These are phyloP conservation scores for Penicillium sp. DNA, from an alignment of 2,329 filamentous ascomycete genomes.

Conservation along the genomic window DNA sequence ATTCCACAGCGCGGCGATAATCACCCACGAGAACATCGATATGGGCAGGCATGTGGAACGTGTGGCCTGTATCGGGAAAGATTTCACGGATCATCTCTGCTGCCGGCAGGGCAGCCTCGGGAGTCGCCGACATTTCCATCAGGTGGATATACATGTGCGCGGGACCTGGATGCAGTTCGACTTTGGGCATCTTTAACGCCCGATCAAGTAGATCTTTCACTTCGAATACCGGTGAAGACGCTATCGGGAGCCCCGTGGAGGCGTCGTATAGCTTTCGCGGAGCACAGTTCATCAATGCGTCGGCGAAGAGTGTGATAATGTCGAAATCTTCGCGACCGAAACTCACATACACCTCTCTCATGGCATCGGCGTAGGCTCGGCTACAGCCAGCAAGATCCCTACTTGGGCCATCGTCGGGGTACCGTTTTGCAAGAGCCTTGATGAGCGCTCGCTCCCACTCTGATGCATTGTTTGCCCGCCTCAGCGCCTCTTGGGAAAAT, in stretches of 20 bases:
- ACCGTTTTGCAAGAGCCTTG: slow-evolving; percentile 16
- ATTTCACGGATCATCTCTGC: slow-evolving; percentile 62
- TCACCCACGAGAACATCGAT: slow-evolving; percentile 70
- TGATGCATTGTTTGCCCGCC: slow-evolving; percentile 9
- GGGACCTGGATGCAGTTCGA: slow-evolving; percentile 61
- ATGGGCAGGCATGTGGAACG: slow-evolving; percentile 74
- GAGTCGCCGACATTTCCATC: slow-evolving; percentile 69
- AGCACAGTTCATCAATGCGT: slow-evolving; percentile 63
- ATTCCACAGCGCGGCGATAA: slow-evolving; percentile 64
- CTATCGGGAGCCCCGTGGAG: slow-evolving; percentile 38
- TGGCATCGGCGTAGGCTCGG: slow-evolving; percentile 15
- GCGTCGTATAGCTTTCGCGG: slow-evolving; percentile 63
- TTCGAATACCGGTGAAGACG: slow-evolving; percentile 55
- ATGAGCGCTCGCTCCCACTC: slow-evolving; percentile 25
- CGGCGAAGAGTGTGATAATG: slow-evolving; percentile 59
- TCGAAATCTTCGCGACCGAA: slow-evolving; percentile 53
- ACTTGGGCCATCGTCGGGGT: slow-evolving; percentile 17
- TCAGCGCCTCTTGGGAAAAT: slow-evolving; percentile 15
- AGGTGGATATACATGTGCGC: slow-evolving; percentile 73
- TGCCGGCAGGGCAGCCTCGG: slow-evolving; percentile 59
- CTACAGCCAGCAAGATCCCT: slow-evolving; percentile 13
- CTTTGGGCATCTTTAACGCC: slow-evolving; percentile 51
- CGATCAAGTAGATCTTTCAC: slow-evolving; percentile 57
- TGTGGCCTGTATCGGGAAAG: slow-evolving; percentile 65
- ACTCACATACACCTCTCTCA: slow-evolving; percentile 11